These are phyloP conservation scores for Kurtzmaniella cleridarum DNA, from an alignment of 805 yeast species.

Conservation along the genomic window DNA sequence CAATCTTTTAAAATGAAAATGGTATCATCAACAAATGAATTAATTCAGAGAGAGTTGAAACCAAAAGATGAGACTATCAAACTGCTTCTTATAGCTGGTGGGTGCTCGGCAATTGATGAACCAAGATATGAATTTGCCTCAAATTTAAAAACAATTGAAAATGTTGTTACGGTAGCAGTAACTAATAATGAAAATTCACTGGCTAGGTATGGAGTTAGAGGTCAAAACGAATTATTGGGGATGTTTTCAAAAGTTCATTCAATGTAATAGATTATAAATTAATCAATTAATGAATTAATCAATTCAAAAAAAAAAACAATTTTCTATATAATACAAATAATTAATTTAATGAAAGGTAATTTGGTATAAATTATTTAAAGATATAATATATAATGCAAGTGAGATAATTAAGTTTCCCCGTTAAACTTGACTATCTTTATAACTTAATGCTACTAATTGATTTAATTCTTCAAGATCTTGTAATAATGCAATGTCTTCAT, in stretches of 20 bases:
- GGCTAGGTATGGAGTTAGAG: conserved; percentile 61
- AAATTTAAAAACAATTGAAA: conserved; percentile 34
- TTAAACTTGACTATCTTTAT: conserved; percentile 38
- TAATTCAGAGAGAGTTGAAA: conserved; percentile 2
- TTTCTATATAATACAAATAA: conserved; percentile 1
- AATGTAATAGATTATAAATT: neutral
- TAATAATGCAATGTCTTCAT: conserved; percentile 38
- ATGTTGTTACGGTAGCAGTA: conserved; percentile 54
- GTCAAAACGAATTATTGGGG: conserved; percentile 63
- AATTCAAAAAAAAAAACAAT: too few relatives aligned
- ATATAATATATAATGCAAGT: neutral
- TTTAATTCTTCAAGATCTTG: conserved; percentile 51
- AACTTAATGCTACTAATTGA: conserved; percentile 48
- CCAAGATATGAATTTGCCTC: conserved; percentile 54
- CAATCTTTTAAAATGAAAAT: conserved; percentile 20
- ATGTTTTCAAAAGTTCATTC: conserved; percentile 30
- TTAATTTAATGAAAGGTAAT: neutral
- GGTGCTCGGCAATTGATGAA: conserved; percentile 65
- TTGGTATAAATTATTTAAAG: neutral
- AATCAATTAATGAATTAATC: too few relatives aligned
- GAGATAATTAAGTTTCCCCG: neutral
- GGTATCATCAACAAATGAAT: conserved; percentile 5
- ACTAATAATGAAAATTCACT: conserved; percentile 43
- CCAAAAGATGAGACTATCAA: conserved; percentile 17
- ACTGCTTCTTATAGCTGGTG: conserved; percentile 57